A percentile compares a stretch with the other conserved stretches of the same genome.
These are phyloP conservation scores for Diplodia mutila DNA, from an alignment of 2,329 filamentous ascomycete species.

Conservation along the genomic window DNA sequence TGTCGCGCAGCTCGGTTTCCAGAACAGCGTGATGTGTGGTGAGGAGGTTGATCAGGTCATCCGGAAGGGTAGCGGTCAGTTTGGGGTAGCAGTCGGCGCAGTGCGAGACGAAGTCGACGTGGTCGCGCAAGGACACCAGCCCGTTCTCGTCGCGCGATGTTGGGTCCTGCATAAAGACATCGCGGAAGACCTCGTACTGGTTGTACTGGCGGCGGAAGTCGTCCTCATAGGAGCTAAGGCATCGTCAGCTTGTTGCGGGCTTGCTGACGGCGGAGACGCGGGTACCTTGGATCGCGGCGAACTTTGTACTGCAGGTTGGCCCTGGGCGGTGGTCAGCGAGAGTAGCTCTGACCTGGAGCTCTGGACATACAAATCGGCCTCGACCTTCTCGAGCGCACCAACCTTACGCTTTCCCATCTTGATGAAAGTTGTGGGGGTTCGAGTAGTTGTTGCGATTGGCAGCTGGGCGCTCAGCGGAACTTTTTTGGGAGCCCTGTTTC, in stretches of 20 bases:
- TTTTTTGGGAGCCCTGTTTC: conserved; percentile 5
- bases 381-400: conserved; percentile 91
- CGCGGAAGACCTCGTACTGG: conserved; percentile 88
- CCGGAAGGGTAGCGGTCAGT: conserved; percentile 74
- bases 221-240: conserved; percentile 76
- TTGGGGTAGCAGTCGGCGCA: conserved; percentile 91
- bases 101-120: conserved; percentile 92
- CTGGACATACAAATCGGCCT: conserved; percentile 74
- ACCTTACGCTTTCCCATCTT: conserved; percentile 85
- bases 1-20: conserved; percentile 85
- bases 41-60: conserved; percentile 80
- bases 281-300: conserved; percentile 77
- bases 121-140: conserved; percentile 81
- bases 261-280: conserved; percentile 25
- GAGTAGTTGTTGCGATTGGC: background rate
- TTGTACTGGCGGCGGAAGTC: conserved; percentile 87
- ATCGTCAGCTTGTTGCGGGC: background rate
- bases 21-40: conserved; percentile 80
- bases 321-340: conserved; percentile 45
- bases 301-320: conserved; percentile 92
- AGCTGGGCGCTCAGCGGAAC: background rate
- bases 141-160: conserved; percentile 76
- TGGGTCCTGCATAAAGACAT: conserved; percentile 87
- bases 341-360: background rate
- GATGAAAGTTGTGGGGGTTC: background rate